Conservation (phyloP, 257 asterid genomes). For the Solanum tacnaense region DNA sequence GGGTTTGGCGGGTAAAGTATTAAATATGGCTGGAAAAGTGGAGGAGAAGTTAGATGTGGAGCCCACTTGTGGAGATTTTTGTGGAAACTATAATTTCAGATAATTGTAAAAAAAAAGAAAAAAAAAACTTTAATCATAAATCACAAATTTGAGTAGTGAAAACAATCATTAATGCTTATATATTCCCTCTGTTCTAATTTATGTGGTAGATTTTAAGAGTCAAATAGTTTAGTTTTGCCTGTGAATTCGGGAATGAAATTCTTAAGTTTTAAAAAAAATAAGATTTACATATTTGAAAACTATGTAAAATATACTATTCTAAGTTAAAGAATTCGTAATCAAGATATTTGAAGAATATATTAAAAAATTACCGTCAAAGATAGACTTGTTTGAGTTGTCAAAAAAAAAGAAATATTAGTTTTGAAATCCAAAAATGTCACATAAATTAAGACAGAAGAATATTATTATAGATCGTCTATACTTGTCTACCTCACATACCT, state of each 20-base stretch:
- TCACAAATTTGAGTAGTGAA: fast-evolving
- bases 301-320: neutral
- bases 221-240: neutral
- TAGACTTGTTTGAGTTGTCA: too few species aligned
- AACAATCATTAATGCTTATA: fast-evolving
- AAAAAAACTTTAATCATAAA: too few species aligned
- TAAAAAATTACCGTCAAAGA: neutral
- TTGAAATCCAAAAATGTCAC: fast-evolving
- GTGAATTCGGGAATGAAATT: fast-evolving
- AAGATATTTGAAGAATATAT: too few species aligned
- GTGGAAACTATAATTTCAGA: neutral
- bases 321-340: too few species aligned
- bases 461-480: neutral
- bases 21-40: neutral
- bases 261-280: neutral
- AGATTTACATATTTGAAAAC: neutral
- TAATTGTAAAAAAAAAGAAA: neutral
- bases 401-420: too few species aligned
- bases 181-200: fast-evolving
- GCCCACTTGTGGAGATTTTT: neutral
- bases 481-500: neutral
- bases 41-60: neutral
- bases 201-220: neutral
- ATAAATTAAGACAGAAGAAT: fast-evolving
- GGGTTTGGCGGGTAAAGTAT: neutral